A percentile compares a stretch with the other conserved stretches of the same genome.
These are phyloP conservation scores for Pseudogymnoascus sp. DNA, from an alignment of 2,329 filamentous ascomycete genomes.

Conservation along the genomic window DNA sequence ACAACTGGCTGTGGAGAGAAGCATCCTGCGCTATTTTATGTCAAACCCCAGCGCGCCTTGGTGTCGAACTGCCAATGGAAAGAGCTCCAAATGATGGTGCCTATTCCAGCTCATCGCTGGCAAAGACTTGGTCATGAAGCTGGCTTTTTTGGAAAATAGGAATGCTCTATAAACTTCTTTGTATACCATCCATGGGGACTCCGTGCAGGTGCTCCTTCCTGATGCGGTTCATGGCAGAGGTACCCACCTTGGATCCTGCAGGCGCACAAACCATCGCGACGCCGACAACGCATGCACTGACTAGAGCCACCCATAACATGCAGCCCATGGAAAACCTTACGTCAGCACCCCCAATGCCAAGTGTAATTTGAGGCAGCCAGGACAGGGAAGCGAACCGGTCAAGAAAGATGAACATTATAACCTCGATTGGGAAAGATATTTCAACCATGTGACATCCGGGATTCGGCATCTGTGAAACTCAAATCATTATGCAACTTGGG, in stretches of 20 bases:
- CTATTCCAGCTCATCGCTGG: background rate
- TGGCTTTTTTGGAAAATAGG: background rate
- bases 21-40: background rate
- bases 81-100: background rate
- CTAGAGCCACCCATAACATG: background rate
- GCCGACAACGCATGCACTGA: background rate
- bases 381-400: background rate
- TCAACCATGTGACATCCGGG: background rate
- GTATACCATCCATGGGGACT: background rate
- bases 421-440: background rate
- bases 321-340: background rate
- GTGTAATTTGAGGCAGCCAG: background rate
- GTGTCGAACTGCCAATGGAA: background rate
- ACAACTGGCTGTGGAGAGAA: background rate
- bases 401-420: background rate
- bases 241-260: background rate
- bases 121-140: background rate
- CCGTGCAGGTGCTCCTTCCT: background rate
- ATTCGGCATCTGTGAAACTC: constrained; percentile 4
- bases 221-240: background rate
- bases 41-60: background rate
- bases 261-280: background rate
- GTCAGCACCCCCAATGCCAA: background rate
- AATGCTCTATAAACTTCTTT: background rate
- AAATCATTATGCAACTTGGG: background rate